Percentiles rank a stretch among this genome's conserved stretches.
These are phyloP conservation scores for Ascoidea asiatica DNA, from an alignment of 805 yeast species.

Conservation along the genomic window DNA sequence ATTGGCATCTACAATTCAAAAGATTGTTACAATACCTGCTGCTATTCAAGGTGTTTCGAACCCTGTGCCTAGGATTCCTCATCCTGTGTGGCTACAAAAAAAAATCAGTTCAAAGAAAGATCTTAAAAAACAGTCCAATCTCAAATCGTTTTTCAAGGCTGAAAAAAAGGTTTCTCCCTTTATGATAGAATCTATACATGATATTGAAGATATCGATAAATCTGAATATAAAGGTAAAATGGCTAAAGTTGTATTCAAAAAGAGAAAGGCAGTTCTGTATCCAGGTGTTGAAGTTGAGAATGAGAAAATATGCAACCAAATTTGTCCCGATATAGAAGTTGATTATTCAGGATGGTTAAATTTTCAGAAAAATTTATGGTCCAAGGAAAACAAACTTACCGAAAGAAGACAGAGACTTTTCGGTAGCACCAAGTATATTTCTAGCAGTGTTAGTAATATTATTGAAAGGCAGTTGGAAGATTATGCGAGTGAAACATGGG, in stretches of 20 bases:
- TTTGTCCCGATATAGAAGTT: constrained; percentile 52
- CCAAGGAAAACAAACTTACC: constrained; percentile 55
- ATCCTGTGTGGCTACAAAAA: constrained; percentile 84
- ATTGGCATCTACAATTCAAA: constrained; percentile 83
- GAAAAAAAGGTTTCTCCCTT: constrained; percentile 25
- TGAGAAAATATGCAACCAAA: constrained; percentile 32
- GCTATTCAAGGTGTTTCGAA: constrained; percentile 78
- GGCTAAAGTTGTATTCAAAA: constrained; percentile 24
- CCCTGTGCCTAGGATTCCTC: constrained; percentile 90
- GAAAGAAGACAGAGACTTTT: constrained; percentile 63
- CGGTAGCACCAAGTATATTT: constrained; percentile 41
- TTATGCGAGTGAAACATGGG: constrained; percentile 75
- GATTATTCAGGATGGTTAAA: constrained; percentile 58
- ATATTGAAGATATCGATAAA: constrained; percentile 62
- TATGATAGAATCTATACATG: constrained; percentile 32
- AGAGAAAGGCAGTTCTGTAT: constrained; percentile 14
- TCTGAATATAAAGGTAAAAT: constrained; percentile 16
- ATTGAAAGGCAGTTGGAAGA: constrained; percentile 68
- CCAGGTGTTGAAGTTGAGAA: constrained; percentile 25
- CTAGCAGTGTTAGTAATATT: constrained; percentile 48
- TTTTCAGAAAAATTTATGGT: constrained; percentile 86
- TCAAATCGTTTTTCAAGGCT: constrained; percentile 42
- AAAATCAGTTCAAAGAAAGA: constrained; percentile 49
- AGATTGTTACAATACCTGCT: constrained; percentile 94
- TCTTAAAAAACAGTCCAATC: constrained; percentile 55